phyloP scores from a whole-genome alignment of 2,329 filamentous ascomycete species.

The Nemania bipapillata region DNA sequence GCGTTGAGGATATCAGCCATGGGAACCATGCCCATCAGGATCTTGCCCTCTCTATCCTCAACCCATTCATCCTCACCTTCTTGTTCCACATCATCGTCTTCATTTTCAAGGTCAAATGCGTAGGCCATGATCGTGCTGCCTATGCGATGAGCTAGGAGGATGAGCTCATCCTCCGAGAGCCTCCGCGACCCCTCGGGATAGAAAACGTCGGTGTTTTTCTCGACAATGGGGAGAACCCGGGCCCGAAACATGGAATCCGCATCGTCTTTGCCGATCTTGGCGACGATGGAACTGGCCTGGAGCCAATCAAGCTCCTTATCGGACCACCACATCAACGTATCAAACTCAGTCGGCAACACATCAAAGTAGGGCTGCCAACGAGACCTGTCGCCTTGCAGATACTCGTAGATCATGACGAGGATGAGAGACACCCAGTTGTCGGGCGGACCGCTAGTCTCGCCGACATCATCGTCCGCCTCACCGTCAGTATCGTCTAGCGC shows the following conservation, averaged over 20 bases:
- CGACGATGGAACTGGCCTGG: constrained; percentile 78
- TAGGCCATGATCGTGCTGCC: constrained; percentile 92
- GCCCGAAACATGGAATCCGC: constrained; percentile 75
- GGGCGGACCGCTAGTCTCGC: constrained; percentile 51
- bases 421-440: constrained; percentile 72
- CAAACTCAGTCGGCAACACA: constrained; percentile 76
- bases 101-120: constrained; percentile 80
- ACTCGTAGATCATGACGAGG: constrained; percentile 83
- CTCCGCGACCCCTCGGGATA: constrained; percentile 52
- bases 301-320: constrained; percentile 75
- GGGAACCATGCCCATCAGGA: constrained; percentile 85
- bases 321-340: constrained; percentile 92
- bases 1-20: constrained; percentile 91
- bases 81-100: constrained; percentile 63
- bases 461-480: constrained; percentile 54
- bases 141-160: constrained; percentile 76
- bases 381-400: constrained; percentile 67
- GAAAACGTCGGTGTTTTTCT: constrained; percentile 60
- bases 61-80: constrained; percentile 73
- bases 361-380: constrained; percentile 82
- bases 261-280: constrained; percentile 78
- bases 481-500: constrained; percentile 52
- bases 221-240: constrained; percentile 63
- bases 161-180: constrained; percentile 59
- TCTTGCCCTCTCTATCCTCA: constrained; percentile 68